These are phyloP conservation scores for Alternaria triticimaculans DNA, from an alignment of 2,329 filamentous ascomycete genomes.

Conservation along the genomic window DNA sequence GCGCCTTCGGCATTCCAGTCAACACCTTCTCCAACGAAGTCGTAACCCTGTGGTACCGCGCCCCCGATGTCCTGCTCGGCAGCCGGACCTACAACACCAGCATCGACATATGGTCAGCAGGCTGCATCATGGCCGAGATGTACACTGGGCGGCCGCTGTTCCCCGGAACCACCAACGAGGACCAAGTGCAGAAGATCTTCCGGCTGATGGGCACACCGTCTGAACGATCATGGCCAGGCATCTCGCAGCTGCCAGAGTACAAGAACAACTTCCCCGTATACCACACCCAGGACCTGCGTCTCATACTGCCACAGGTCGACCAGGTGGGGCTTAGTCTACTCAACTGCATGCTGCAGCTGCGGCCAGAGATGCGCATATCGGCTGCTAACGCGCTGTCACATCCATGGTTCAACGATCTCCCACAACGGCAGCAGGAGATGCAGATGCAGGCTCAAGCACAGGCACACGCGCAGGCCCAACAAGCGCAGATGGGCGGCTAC, in stretches of 20 bases:
- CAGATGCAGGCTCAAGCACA: constrained; percentile 40
- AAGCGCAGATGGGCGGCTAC: constrained; percentile 48
- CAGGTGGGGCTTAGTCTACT: constrained; percentile 84
- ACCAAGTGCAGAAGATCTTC: constrained; percentile 97
- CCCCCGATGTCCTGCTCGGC: constrained; percentile 91
- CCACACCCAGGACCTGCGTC: constrained; percentile 85
- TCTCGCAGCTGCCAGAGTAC: constrained; percentile 96
- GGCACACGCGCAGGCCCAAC: constrained; percentile 46
- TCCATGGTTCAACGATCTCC: constrained; percentile 86
- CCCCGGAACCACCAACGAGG: constrained; percentile 96
- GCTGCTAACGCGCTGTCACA: constrained; percentile 87
- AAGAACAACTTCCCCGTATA: constrained; percentile 95
- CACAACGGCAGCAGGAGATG: constrained; percentile 56
- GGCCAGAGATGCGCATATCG: constrained; percentile 83
- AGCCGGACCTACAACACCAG: constrained; percentile 98
- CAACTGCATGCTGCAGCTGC: constrained; percentile 87
- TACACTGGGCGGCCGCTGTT: constrained; percentile 95
- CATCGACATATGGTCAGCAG: constrained; percentile 99
- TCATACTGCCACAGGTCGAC: constrained; percentile 90
- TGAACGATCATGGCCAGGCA: constrained; percentile 93
- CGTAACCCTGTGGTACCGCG: constrained; percentile 96
- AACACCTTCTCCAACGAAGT: constrained; percentile 99
- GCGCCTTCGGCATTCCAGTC: constrained; percentile 95
- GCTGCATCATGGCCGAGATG: constrained; percentile 99
- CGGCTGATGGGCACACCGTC: constrained; percentile 97